phyloP scores from a whole-genome alignment of 1,284 basidiomycete genomes.

The Puccinia horiana region DNA sequence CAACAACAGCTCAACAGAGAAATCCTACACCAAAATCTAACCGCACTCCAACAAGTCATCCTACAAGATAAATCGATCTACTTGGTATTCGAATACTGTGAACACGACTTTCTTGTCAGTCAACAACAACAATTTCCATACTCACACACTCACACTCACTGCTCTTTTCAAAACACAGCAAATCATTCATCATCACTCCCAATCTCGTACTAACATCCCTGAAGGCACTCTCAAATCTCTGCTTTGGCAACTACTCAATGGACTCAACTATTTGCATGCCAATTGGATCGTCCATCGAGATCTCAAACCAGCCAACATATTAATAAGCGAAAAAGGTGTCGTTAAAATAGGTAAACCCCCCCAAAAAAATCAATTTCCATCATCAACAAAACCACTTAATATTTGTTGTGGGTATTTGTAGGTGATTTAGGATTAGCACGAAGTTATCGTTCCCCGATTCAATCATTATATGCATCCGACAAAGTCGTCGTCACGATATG shows the following conservation, averaged over 20 bases:
- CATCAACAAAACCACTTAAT: neutral
- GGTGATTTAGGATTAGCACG: conserved; percentile 86
- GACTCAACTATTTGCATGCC: conserved; percentile 89
- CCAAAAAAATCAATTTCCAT: too few species aligned
- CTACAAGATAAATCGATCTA: conserved; percentile 96
- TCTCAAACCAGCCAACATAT: conserved; percentile 97
- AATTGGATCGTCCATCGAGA: conserved; percentile 92
- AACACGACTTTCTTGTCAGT: conserved; percentile 91
- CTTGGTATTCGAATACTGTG: conserved; percentile 98
- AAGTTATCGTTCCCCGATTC: conserved; percentile 68
- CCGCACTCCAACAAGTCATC: conserved; percentile 87
- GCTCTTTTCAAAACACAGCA: conserved; percentile 65
- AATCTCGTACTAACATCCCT: conserved; percentile 76
- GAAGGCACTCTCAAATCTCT: conserved; percentile 83
- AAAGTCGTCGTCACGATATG: conserved; percentile 92
- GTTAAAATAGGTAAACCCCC: conserved; percentile 83
- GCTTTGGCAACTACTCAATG: conserved; percentile 92
- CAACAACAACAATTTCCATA: too few species aligned
- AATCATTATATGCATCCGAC: conserved; percentile 45
- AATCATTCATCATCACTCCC: conserved; percentile 96
- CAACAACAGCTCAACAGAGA: conserved; percentile 79
- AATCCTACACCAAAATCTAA: conserved; percentile 87
- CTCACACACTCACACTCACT: neutral
- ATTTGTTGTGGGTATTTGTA: too few species aligned
- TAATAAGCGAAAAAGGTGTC: conserved; percentile 81